Evolutionary conservation across 257 asterid species (phyloP), one percentile per base, ranked within the genome.

Genomic region (Nicotiana knightiana): DNA sequence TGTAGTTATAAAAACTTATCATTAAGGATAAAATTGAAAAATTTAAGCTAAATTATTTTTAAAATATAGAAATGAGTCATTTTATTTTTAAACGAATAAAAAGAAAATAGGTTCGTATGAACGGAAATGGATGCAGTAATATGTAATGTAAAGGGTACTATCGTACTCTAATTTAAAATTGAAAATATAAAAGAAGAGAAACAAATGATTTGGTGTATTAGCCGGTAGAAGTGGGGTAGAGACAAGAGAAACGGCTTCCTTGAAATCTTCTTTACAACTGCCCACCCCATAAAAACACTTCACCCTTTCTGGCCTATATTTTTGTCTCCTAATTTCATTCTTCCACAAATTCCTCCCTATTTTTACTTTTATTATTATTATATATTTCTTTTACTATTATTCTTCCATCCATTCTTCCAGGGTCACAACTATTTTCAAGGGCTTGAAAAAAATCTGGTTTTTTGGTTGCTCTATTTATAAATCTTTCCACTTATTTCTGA

Each of bases 171-270:
- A 6, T 21, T 39, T 3, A 12, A 68, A 70, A 35, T 21, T 39
- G 7, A 12, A 68, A 70, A 35, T 43, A 43, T 21, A 43, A 43
- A 43, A 43, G 51, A 43, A 39, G 46, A 24, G 37, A 21, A 70
- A 43, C 58, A 70, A 70, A 70, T n/a, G 77, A 39, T 70, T 70
- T n/a, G 33, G 18, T 73, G 24, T 73, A 24, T 46, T 53, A 48
- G 62, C 62, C 39, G 24, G 43, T 73, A 79, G 86, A 46, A 81
- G 76, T 81, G 89, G 83, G 83, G 88, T 67, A 84, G 86, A 86
- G 87, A 86, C 85, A 82, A 88, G 86, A 77, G 85, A 87, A 93
- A 90, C 93, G 94, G 91, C 91, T 89, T 85, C 87, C 83, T 89
- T 85, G 85, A 82, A 86, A 87, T 87, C 66, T 85, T 81, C 28